phyloP scores from a whole-genome alignment of 306 rosid genomes.

The Dalbergia cultrata region DNA sequence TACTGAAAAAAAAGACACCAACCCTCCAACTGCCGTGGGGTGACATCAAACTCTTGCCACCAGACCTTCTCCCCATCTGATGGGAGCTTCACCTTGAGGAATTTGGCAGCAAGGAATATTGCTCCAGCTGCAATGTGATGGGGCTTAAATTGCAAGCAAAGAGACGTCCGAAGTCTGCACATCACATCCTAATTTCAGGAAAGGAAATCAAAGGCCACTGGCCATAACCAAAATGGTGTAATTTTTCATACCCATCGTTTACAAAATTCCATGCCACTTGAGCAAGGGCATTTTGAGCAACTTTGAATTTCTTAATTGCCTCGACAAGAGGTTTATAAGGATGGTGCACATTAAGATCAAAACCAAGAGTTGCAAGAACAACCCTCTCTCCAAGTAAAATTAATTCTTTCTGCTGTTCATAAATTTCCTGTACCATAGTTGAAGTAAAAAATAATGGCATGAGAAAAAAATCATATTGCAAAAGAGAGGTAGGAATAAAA shows the following conservation, averaged over 20 bases:
- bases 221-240: conserved; percentile 55
- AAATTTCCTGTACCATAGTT: conserved; percentile 79
- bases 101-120: conserved; percentile 98
- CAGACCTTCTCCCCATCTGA: conserved; percentile 98
- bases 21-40: conserved; percentile 99
- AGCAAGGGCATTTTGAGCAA: conserved; percentile 98
- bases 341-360: conserved; percentile 92
- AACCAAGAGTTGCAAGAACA: conserved; percentile 97
- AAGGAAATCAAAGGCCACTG: conserved; percentile 57
- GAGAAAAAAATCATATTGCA: conserved; percentile 31
- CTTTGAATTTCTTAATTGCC: conserved; percentile 97
- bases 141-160: conserved; percentile 98
- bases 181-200: conserved; percentile 71
- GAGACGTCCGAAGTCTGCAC: conserved; percentile 98
- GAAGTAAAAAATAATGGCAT: conserved; percentile 23
- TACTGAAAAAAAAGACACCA: conserved; percentile 66
- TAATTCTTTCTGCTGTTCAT: conserved; percentile 94
- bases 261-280: conserved; percentile 99
- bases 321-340: conserved; percentile 99
- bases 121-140: conserved; percentile 99
- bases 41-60: conserved; percentile 99
- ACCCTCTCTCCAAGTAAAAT: conserved; percentile 91
- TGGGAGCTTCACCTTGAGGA: conserved; percentile 98
- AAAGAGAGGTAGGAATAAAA: background rate
- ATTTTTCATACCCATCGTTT: conserved; percentile 90